Evolutionary conservation across 2,329 filamentous ascomycete species (phyloP), one percentile per base, ranked within the genome.

Genomic region (Aspergillus phoenicis): DNA sequence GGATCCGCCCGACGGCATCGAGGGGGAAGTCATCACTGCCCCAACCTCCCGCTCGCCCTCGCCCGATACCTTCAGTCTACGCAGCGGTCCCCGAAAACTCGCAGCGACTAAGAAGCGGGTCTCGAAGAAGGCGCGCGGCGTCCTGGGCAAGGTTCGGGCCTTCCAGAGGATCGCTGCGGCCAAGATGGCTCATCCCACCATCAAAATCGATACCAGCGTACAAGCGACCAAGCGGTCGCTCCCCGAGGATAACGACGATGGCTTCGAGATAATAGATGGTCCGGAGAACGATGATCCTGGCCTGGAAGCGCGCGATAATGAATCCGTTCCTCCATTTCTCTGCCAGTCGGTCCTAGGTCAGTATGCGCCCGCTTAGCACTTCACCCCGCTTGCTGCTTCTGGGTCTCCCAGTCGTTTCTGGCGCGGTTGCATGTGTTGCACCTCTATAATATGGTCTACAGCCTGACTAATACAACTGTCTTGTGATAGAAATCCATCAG

Each of bases 401-500:
- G 33, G 8, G 20, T 28, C 8, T 15, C 30, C 20, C 41, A 13
- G 24, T 55, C 8, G 8, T 54, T 45, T n/a, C 38, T 38, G 17
- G 48, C 38, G 28, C 28, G 36, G 8, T 55, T 11, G 17, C 26
- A 51, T 5, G 8, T 2, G 8, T 11, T 52, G 51, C 17, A 36
- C 30, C 22, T 45, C 43, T 17, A 15, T 52, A 13, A 36, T 17
- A 8, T 20, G 22, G 24, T 22, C 47, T 6, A 30, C 22, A n/a
- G 36, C 41, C 8, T 39, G 8, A 51, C 64, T 67, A 61, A 66
- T 30, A 22, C 7, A 36, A 15, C 51, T 26, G 5, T 61, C 51
- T 59, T 63, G 59, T 48, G 30, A 33, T 68, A 87, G 86, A 88
- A 59, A 80, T 89, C 53, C 79, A 82, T 61, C 74, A 79, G 59